Evolutionary conservation across 2,329 filamentous ascomycete genomes (phyloP).

Genomic region (Botrytis galanthina): DNA sequence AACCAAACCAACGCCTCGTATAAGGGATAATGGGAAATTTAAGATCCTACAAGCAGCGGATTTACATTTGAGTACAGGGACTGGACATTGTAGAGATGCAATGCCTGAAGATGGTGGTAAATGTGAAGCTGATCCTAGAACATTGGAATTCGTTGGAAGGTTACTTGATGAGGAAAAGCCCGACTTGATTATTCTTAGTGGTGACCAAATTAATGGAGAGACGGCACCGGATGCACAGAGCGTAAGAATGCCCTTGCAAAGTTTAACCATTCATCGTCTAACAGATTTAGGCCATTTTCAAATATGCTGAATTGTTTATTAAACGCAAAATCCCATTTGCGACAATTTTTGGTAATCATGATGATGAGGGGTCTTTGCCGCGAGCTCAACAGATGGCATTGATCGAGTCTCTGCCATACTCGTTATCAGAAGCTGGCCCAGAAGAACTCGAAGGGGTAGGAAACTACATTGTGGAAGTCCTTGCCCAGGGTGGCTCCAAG

Average conservation of each 20-base stretch:
- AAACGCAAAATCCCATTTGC: slow-evolving; percentile 89
- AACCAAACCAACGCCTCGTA: slow-evolving; percentile 70
- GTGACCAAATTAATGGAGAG: slow-evolving; percentile 94
- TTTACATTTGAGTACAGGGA: slow-evolving; percentile 86
- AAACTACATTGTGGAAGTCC: slow-evolving; percentile 90
- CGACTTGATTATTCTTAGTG: slow-evolving; percentile 85
- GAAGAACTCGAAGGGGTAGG: slow-evolving; percentile 84
- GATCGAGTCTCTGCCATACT: slow-evolving; percentile 83
- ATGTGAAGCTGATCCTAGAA: slow-evolving; percentile 90
- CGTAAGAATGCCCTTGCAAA: slow-evolving; percentile 45
- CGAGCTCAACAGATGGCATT: slow-evolving; percentile 80
- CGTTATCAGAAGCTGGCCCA: slow-evolving; percentile 80
- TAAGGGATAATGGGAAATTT: slow-evolving; percentile 87
- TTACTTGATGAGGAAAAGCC: slow-evolving; percentile 91
- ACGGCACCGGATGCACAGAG: slow-evolving; percentile 88
- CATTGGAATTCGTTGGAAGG: slow-evolving; percentile 80
- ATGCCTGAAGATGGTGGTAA: slow-evolving; percentile 72
- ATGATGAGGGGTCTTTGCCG: slow-evolving; percentile 77
- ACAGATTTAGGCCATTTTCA: slow-evolving; percentile 74
- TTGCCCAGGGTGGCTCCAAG: slow-evolving; percentile 72
- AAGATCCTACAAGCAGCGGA: slow-evolving; percentile 98
- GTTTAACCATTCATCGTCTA: not conserved
- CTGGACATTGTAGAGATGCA: slow-evolving; percentile 83
- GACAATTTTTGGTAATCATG: slow-evolving; percentile 95
- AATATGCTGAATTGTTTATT: slow-evolving; percentile 80